Conservation (phyloP, 2,329 filamentous ascomycete species). For the Phyllosticta capitalensis region DNA sequence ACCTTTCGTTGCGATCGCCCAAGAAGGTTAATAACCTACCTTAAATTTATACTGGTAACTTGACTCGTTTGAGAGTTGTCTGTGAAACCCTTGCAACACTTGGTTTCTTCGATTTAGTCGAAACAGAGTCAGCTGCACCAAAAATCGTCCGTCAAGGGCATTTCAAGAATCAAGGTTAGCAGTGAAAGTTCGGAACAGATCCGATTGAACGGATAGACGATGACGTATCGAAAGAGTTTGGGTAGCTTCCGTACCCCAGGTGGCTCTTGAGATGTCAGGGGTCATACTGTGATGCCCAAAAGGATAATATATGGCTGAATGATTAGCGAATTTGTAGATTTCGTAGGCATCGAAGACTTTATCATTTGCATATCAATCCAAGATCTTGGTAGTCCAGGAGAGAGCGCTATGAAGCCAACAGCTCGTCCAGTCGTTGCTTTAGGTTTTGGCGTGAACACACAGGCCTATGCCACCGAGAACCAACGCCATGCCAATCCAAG, state of each 20-base stretch:
- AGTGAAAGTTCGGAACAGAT: not conserved
- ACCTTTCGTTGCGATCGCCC: not conserved
- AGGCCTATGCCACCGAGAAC: constrained; percentile 73
- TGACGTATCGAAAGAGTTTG: not conserved
- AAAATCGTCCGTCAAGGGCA: not conserved
- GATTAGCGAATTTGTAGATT: no score
- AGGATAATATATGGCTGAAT: no score
- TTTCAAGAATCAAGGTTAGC: not conserved
- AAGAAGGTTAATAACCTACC: not conserved
- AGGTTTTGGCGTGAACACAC: constrained; percentile 57
- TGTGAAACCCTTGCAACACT: not conserved
- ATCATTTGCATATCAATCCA: not conserved
- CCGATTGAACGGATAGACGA: not conserved
- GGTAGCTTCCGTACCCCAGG: no score
- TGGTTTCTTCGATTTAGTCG: not conserved
- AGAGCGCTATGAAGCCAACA: not conserved
- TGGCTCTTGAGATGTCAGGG: no score
- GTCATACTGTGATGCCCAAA: no score
- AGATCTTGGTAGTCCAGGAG: not conserved
- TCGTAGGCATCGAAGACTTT: not conserved
- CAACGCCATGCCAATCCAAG: constrained; percentile 70
- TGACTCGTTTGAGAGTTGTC: not conserved
- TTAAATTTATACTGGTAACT: not conserved
- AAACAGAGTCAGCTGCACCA: not conserved
- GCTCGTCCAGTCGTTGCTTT: not conserved